These are phyloP conservation scores for Carex parvula DNA, from an alignment of 176 grass and related monocot species.

Conservation along the genomic window DNA sequence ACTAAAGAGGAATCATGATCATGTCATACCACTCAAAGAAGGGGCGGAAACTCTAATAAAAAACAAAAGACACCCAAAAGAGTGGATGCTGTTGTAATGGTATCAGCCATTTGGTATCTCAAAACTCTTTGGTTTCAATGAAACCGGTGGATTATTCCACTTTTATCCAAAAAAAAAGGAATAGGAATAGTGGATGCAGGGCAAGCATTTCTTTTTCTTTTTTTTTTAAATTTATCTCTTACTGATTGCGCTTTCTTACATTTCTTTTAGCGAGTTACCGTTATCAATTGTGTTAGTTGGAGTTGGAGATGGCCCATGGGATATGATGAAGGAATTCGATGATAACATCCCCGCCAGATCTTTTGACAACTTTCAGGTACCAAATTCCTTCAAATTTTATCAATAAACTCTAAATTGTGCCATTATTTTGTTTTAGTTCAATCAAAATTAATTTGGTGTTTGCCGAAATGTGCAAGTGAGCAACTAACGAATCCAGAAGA, in stretches of 20 bases:
- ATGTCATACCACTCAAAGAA: too few species aligned
- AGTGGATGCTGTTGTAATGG: too few species aligned
- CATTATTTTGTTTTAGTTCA: not conserved
- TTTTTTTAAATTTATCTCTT: not conserved
- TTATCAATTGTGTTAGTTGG: conserved; percentile 26
- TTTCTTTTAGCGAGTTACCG: conserved; percentile 18
- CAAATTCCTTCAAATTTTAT: not conserved
- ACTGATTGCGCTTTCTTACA: not conserved
- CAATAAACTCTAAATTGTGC: not conserved
- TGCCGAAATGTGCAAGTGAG: not conserved
- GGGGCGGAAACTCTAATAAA: too few species aligned
- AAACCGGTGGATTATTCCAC: too few species aligned
- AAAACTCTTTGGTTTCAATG: too few species aligned
- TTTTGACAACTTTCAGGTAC: conserved; percentile 28
- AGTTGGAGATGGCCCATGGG: conserved; percentile 30
- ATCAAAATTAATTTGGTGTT: not conserved
- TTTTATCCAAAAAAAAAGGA: too few species aligned
- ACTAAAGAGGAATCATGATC: too few species aligned
- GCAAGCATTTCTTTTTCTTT: not conserved
- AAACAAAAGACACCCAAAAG: too few species aligned
- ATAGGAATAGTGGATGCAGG: not conserved
- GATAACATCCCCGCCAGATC: conserved; percentile 26
- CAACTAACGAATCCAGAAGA: not conserved
- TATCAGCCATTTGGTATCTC: too few species aligned
- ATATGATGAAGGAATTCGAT: conserved; percentile 27